phyloP scores from a whole-genome alignment of 1,284 basidiomycete species.

The Cutaneotrichosporon arboriforme region DNA sequence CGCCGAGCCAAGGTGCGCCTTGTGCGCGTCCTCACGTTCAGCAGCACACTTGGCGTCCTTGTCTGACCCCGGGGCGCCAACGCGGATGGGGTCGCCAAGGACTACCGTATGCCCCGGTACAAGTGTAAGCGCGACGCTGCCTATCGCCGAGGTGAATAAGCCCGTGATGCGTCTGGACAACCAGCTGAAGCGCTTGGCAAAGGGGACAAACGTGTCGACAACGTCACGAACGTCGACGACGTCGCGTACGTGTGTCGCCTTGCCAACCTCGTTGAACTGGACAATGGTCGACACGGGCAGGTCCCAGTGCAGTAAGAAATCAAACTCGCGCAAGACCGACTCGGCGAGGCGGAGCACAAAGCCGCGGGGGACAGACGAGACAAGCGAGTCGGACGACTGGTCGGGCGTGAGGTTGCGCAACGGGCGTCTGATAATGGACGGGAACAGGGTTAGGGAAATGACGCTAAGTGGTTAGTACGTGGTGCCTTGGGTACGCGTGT shows the following conservation, averaged over 20 bases:
- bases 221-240: conserved; percentile 41
- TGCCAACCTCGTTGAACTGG: conserved; percentile 47
- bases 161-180: conserved; percentile 32
- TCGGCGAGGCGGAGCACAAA: conserved; percentile 21
- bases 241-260: conserved; percentile 43
- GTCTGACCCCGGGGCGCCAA: not conserved
- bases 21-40: conserved; percentile 4
- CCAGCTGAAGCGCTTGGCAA: conserved; percentile 39
- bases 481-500: too few species aligned
- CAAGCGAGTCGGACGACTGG: conserved; percentile 10
- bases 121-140: conserved; percentile 21
- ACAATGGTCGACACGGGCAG: conserved; percentile 42
- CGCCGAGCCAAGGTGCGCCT: conserved; percentile 1
- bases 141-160: conserved; percentile 27
- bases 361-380: conserved; percentile 4
- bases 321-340: conserved; percentile 29
- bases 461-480: conserved; percentile 22
- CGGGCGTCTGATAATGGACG: conserved; percentile 20
- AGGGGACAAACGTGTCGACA: conserved; percentile 44
- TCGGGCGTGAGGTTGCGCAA: conserved; percentile 1
- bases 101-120: conserved; percentile 15
- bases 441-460: conserved; percentile 36
- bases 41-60: conserved; percentile 3
- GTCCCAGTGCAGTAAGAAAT: conserved; percentile 35
- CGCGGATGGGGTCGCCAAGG: conserved; percentile 11